phyloP scores from a whole-genome alignment of 2,329 filamentous ascomycete genomes.

The Cercospora sp. region DNA sequence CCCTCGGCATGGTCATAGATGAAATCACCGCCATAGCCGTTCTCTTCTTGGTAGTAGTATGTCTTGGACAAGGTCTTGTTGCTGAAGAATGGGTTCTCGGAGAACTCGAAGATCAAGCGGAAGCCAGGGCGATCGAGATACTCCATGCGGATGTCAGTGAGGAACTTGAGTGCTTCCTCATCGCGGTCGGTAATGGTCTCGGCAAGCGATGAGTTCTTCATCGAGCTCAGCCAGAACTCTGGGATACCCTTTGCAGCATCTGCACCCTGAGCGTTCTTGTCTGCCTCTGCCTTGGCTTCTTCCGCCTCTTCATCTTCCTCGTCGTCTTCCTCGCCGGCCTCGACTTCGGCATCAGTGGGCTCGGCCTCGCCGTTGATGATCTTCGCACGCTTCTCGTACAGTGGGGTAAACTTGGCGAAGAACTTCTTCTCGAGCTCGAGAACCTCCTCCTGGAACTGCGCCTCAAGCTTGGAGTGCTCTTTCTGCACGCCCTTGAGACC shows the following conservation, averaged over 20 bases:
- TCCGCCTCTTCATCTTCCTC: slow-evolving; percentile 64
- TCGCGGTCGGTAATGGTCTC: slow-evolving; percentile 99
- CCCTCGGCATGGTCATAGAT: slow-evolving; percentile 99
- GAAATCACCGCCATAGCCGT: slow-evolving; percentile 96
- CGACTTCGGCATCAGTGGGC: slow-evolving; percentile 82
- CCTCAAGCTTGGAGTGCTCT: slow-evolving; percentile 97
- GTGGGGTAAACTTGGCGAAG: slow-evolving; percentile 95
- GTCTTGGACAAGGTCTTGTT: slow-evolving; percentile 98
- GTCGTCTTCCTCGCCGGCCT: slow-evolving; percentile 78
- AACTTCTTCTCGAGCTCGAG: slow-evolving; percentile 99
- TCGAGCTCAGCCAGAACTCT: slow-evolving; percentile 98
- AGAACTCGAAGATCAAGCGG: slow-evolving; percentile 96
- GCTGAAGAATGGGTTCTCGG: slow-evolving; percentile 92
- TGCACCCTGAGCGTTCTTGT: slow-evolving; percentile 56
- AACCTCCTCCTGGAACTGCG: slow-evolving; percentile 97
- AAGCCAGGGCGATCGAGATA: slow-evolving; percentile 98
- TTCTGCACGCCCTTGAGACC: slow-evolving; percentile 98
- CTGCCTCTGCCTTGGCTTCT: slow-evolving; percentile 57
- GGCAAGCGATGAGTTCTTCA: slow-evolving; percentile 99
- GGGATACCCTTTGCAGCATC: slow-evolving; percentile 75
- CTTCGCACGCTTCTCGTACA: slow-evolving; percentile 90
- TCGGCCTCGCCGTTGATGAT: slow-evolving; percentile 88
- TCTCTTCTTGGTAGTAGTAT: slow-evolving; percentile 99
- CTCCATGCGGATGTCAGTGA: slow-evolving; percentile 96
- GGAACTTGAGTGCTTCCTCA: slow-evolving; percentile 85